These are phyloP conservation scores for Dimocarpus longan DNA, from an alignment of 345 rosid species.

Conservation along the genomic window DNA sequence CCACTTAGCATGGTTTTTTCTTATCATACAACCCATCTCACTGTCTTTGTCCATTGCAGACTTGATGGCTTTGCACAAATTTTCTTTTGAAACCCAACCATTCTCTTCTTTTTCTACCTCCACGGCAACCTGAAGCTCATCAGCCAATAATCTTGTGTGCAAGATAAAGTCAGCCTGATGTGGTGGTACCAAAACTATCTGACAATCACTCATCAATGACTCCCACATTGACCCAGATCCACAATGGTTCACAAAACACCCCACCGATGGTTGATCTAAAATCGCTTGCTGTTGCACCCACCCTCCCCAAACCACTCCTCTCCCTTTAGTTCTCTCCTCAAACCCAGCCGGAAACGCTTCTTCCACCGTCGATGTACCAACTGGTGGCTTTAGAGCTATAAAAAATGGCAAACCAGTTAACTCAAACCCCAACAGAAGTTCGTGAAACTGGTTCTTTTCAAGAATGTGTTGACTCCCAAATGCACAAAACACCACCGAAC, in stretches of 20 bases:
- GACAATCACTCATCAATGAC: slow-evolving; percentile 57
- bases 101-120: slow-evolving; percentile 55
- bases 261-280: slow-evolving; percentile 51
- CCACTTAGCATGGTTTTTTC: slow-evolving; percentile 50
- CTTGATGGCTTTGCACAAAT: slow-evolving; percentile 43
- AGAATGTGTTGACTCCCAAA: slow-evolving; percentile 66
- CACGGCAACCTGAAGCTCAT: slow-evolving; percentile 58
- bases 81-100: slow-evolving; percentile 57
- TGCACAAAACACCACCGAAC: slow-evolving; percentile 41
- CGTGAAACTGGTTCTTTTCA: slow-evolving; percentile 57
- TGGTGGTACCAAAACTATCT: slow-evolving; percentile 64
- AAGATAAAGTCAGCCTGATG: slow-evolving; percentile 62
- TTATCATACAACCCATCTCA: slow-evolving; percentile 41
- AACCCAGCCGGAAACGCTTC: slow-evolving; percentile 80
- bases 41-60: slow-evolving; percentile 50
- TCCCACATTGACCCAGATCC: slow-evolving; percentile 85
- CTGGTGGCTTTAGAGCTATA: slow-evolving; percentile 56
- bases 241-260: slow-evolving; percentile 72
- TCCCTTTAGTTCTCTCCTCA: slow-evolving; percentile 52
- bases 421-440: slow-evolving; percentile 56
- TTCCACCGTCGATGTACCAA: slow-evolving; percentile 45
- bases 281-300: slow-evolving; percentile 63
- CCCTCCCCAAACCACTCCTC: slow-evolving; percentile 50
- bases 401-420: slow-evolving; percentile 57
- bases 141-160: slow-evolving; percentile 52